These are phyloP conservation scores for Colletotrichum melonis DNA, from an alignment of 2,329 filamentous ascomycete species.

Conservation along the genomic window DNA sequence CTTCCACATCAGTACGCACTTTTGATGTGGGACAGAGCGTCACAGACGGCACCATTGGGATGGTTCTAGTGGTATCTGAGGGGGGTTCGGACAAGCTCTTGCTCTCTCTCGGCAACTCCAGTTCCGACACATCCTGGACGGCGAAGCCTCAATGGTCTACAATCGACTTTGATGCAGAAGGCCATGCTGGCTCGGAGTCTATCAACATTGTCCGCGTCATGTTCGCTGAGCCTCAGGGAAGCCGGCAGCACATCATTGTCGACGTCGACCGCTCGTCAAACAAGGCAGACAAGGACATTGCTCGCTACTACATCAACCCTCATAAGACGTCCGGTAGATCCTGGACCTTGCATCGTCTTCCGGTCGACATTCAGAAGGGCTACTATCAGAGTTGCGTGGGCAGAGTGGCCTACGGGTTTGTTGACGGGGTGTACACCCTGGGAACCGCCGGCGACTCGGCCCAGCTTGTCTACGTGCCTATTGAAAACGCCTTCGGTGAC, in stretches of 20 bases:
- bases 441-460: neutral
- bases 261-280: neutral
- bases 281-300: neutral
- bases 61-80: neutral
- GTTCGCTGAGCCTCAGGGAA: neutral
- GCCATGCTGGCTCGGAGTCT: neutral
- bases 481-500: neutral
- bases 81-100: neutral
- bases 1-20: neutral
- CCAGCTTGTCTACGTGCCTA: neutral
- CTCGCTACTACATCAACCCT: neutral
- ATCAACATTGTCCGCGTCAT: neutral
- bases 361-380: neutral
- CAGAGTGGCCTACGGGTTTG: neutral
- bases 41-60: neutral
- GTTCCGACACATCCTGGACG: neutral
- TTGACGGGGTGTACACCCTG: neutral
- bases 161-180: neutral
- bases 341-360: neutral
- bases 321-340: neutral
- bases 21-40: neutral
- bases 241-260: neutral
- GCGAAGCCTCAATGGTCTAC: neutral
- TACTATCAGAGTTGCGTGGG: neutral
- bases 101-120: neutral